A percentile compares a stretch with the other conserved stretches of the same genome.
Conservation (phyloP, 192 early-diverging fungal genomes). For the Coemansia asiatica region DNA sequence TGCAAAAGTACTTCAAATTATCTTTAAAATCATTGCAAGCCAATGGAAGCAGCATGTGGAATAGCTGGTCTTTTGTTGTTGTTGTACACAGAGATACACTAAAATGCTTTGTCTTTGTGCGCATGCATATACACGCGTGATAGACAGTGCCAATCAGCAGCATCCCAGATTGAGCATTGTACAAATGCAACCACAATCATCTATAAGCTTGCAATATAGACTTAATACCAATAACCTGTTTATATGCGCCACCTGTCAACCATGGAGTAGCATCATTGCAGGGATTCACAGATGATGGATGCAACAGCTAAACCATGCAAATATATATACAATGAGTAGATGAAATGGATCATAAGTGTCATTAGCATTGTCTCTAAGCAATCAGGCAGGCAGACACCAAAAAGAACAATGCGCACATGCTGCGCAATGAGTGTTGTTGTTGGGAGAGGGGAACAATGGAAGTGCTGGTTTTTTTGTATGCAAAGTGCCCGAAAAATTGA, state of each 20-base stretch:
- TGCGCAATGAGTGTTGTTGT: background rate
- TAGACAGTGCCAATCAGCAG: background rate
- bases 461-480: background rate
- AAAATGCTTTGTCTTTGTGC: background rate
- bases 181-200: no score
- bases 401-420: background rate
- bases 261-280: background rate
- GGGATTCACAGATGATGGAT: background rate
- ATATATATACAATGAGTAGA: background rate
- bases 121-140: background rate
- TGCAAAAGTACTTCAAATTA: no score
- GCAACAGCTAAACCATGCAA: background rate
- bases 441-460: background rate
- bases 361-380: background rate
- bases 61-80: no score
- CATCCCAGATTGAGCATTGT: background rate
- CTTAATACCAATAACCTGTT: background rate
- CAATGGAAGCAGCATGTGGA: background rate
- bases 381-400: background rate
- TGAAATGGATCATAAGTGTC: background rate
- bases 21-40: background rate
- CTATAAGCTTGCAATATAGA: no score
- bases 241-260: background rate
- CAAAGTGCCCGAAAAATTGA: constrained; percentile 8
- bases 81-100: background rate